Evolutionary conservation across 2,329 filamentous ascomycete genomes (phyloP).

Genomic region (Hirsutella thompsonii): DNA sequence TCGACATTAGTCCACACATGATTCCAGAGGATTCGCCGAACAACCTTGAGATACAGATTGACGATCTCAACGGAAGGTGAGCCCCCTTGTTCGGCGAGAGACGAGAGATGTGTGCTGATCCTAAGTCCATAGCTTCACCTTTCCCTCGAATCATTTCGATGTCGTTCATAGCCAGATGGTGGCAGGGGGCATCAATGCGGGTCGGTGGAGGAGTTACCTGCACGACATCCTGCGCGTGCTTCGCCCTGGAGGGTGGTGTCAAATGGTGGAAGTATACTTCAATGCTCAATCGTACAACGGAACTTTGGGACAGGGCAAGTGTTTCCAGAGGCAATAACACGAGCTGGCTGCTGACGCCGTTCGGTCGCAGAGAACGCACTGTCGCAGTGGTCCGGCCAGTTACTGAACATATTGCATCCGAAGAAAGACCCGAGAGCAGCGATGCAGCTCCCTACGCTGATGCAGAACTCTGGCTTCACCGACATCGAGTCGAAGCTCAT

Average conservation of each 20-base stretch:
- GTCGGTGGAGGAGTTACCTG: slow-evolving; percentile 65
- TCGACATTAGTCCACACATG: slow-evolving; percentile 62
- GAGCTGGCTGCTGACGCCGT: too few relatives aligned
- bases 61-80: slow-evolving; percentile 56
- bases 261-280: slow-evolving; percentile 79
- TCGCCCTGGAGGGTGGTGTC: slow-evolving; percentile 69
- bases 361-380: slow-evolving; percentile 43
- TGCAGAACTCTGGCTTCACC: slow-evolving; percentile 50
- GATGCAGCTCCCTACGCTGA: slow-evolving; percentile 43
- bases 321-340: background rate
- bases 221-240: slow-evolving; percentile 61
- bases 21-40: slow-evolving; percentile 48
- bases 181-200: slow-evolving; percentile 55
- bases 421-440: slow-evolving; percentile 55
- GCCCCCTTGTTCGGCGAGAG: slow-evolving; percentile 4
- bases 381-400: slow-evolving; percentile 52
- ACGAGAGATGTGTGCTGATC: background rate
- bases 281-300: slow-evolving; percentile 81
- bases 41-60: slow-evolving; percentile 60
- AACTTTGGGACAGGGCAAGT: slow-evolving; percentile 49
- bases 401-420: slow-evolving; percentile 47
- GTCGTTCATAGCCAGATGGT: slow-evolving; percentile 69
- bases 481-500: slow-evolving; percentile 55
- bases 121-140: slow-evolving; percentile 41
- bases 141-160: slow-evolving; percentile 61